phyloP scores from a whole-genome alignment of 768 basidiomycete species.

The Pisolithus orientalis region DNA sequence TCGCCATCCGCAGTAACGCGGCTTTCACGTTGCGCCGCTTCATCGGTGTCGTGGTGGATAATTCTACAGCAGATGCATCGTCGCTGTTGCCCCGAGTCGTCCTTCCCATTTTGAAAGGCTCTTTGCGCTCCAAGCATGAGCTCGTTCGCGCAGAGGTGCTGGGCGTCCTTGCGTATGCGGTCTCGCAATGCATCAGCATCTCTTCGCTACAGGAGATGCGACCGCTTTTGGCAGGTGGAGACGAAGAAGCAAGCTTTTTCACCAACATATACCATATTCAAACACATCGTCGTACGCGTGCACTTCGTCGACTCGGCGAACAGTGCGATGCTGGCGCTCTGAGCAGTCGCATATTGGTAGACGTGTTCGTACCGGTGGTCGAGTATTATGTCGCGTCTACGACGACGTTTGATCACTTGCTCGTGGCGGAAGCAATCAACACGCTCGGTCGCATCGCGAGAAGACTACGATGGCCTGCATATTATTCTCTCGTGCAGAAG shows the following conservation, averaged over 20 bases:
- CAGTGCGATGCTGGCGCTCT: conserved; percentile 61
- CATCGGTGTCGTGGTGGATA: conserved; percentile 50
- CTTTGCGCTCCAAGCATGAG: conserved; percentile 74
- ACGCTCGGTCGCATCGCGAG: conserved; percentile 74
- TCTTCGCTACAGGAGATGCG: conserved; percentile 70
- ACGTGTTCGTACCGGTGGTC: conserved; percentile 84
- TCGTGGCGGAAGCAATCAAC: conserved; percentile 84
- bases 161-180: conserved; percentile 69
- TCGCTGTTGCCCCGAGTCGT: conserved; percentile 56
- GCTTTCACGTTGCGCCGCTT: conserved; percentile 73
- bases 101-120: conserved; percentile 74
- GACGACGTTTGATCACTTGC: conserved; percentile 67
- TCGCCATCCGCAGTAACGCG: conserved; percentile 80
- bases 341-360: conserved; percentile 62
- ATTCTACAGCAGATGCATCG: conserved; percentile 39
- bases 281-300: conserved; percentile 80
- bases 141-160: conserved; percentile 83
- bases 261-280: conserved; percentile 94
- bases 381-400: conserved; percentile 69
- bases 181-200: conserved; percentile 56
- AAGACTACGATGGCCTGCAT: conserved; percentile 77
- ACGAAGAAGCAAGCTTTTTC: conserved; percentile 96
- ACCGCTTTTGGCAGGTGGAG: conserved; percentile 74
- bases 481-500: conserved; percentile 72
- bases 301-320: conserved; percentile 79